These are phyloP conservation scores for Paramyrothecium sp. DNA, from an alignment of 2,329 filamentous ascomycete species.

Conservation along the genomic window DNA sequence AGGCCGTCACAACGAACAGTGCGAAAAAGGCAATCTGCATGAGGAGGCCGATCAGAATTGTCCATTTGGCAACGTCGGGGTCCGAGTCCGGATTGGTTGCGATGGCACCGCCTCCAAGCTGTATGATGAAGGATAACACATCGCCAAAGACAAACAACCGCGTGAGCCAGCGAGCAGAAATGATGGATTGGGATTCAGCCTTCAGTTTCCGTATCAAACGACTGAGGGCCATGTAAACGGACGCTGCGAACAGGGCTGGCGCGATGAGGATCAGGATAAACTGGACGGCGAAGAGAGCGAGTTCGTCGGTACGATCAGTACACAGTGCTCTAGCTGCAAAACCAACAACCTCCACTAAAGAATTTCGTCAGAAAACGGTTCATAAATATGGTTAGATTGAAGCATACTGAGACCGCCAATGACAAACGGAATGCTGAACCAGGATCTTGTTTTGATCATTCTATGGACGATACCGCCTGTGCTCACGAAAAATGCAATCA, in stretches of 20 bases:
- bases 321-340: neutral
- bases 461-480: constrained; percentile 42
- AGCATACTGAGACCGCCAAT: constrained; percentile 46
- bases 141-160: neutral
- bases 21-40: neutral
- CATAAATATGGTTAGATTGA: neutral
- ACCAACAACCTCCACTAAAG: neutral
- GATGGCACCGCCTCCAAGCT: neutral
- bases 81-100: neutral
- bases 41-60: neutral
- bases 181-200: neutral
- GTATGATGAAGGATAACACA: neutral
- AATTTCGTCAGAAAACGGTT: neutral
- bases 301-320: neutral
- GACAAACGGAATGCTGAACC: constrained; percentile 49
- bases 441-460: constrained; percentile 41
- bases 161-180: neutral
- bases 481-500: constrained; percentile 39
- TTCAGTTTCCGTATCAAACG: neutral
- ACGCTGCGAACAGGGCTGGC: neutral
- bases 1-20: neutral
- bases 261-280: constrained; percentile 1
- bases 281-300: neutral
- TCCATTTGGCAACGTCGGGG: neutral
- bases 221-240: neutral